Conservation (phyloP, 2,329 filamentous ascomycete species). For the Apiospora hydei region DNA sequence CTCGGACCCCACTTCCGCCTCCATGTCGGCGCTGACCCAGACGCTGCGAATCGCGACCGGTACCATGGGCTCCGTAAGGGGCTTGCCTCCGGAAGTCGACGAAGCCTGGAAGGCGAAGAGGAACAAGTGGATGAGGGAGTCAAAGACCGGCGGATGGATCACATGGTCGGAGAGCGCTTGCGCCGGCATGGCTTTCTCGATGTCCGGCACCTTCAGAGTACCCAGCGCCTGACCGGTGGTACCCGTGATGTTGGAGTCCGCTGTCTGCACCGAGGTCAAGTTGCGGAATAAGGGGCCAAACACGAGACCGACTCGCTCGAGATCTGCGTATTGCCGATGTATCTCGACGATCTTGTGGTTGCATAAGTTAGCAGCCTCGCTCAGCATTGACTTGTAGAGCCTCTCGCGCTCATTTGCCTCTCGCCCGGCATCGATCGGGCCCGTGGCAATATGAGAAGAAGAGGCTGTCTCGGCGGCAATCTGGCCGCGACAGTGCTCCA, state of each 20-base stretch:
- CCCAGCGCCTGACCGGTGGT: slow-evolving; percentile 9
- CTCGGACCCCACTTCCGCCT: neutral
- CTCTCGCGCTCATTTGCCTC: neutral
- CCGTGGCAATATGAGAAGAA: neutral
- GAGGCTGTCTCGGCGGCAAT: neutral
- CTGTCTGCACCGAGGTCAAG: slow-evolving; percentile 11
- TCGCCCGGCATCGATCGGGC: slow-evolving; percentile 15
- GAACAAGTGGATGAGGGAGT: slow-evolving; percentile 23
- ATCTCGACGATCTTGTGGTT: slow-evolving; percentile 22
- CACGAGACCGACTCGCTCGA: slow-evolving; percentile 18
- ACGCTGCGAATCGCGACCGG: slow-evolving; percentile 21
- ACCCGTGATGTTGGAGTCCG: slow-evolving; percentile 6
- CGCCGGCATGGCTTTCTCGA: neutral
- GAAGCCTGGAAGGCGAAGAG: slow-evolving; percentile 24
- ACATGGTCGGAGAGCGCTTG: slow-evolving; percentile 17
- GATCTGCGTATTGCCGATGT: slow-evolving; percentile 9
- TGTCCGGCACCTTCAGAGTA: neutral
- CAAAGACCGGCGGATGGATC: slow-evolving; percentile 12
- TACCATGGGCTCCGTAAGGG: slow-evolving; percentile 20
- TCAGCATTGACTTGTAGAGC: neutral
- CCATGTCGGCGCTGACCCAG: slow-evolving; percentile 23
- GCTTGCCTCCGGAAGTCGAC: slow-evolving; percentile 9
- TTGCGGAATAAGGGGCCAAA: slow-evolving; percentile 23
- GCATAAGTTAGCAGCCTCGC: neutral
- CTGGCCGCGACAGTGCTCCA: slow-evolving; percentile 22